Conservation (phyloP, 495 filamentous ascomycete species). For the Tetracladium setigerum region DNA sequence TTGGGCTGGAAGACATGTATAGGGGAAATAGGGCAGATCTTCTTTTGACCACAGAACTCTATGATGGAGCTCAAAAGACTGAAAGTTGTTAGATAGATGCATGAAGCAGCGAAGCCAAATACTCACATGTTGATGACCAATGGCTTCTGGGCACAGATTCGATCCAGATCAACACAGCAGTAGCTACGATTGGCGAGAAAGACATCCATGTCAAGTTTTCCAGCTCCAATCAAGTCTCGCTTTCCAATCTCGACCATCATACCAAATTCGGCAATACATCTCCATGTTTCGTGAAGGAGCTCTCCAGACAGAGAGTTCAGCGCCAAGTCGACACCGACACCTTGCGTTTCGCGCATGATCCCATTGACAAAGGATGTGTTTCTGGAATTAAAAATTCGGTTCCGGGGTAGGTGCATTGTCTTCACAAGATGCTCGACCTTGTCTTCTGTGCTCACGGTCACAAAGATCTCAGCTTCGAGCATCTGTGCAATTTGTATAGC, state of each 20-base stretch:
- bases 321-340: constrained; percentile 47
- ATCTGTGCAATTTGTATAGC: constrained; percentile 46
- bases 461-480: constrained; percentile 39
- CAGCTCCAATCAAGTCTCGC: constrained; percentile 22
- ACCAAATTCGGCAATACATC: constrained; percentile 41
- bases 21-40: constrained; percentile 20
- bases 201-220: constrained; percentile 22
- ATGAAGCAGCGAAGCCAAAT: too few relatives aligned
- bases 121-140: too few relatives aligned
- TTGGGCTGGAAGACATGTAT: constrained; percentile 19
- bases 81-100: too few relatives aligned
- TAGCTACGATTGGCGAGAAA: constrained; percentile 6
- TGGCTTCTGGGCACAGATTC: too few relatives aligned
- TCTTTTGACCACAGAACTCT: too few relatives aligned
- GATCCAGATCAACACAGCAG: constrained; percentile 1
- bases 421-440: constrained; percentile 43
- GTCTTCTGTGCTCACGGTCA: constrained; percentile 43
- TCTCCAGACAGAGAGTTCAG: constrained; percentile 44
- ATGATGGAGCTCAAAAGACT: too few relatives aligned
- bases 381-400: constrained; percentile 44
- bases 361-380: constrained; percentile 31
- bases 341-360: constrained; percentile 34
- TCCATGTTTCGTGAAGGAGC: constrained; percentile 33
- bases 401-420: constrained; percentile 37
- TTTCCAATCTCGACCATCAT: constrained; percentile 41